Evolutionary conservation across 1,139 yeast genomes (phyloP), one percentile per base, ranked within the genome.

Genomic region (Candida neerlandica): DNA sequence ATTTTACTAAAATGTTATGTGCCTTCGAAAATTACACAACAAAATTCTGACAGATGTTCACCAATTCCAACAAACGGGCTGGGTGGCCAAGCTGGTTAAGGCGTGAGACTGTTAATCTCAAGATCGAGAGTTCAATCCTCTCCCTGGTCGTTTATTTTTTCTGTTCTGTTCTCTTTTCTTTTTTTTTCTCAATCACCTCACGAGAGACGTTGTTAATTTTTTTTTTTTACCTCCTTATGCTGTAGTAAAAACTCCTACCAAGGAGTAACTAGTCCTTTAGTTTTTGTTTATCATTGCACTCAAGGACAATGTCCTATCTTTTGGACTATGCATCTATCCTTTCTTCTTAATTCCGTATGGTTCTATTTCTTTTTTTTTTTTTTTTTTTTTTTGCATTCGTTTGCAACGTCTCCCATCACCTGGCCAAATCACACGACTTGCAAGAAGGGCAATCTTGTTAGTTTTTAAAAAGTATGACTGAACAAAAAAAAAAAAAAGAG

Each of bases 61-160:
- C 9, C 12, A 41, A 26, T 15, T 29, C 29, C 39, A 41, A 5
- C n/a, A 38, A 35, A 37, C 27, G 27, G 78, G 71, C 78, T 74
- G 66, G 80, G 80, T 77, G 81, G 81, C 81, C 81, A 76, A 77
- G 81, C 66, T 76, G 81, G 81, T 69, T 76, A 77, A 77, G 81
- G 81, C 81, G 81, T 74, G 70, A 74, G 81, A 77, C 81, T 77
- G 81, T 77, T 77, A 74, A 77, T 77, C 81, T 75, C 70, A 71
- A 77, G 81, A 77, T 76, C 80, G 81, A 65, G 80, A 77, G 81
- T 77, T 77, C 81, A 74, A 77, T 64, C n/a, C n/a, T n/a, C n/a
- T n/a, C n/a, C n/a, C n/a, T n/a, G n/a, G n/a, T n/a, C n/a, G n/a
- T n/a, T n/a, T 81, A 78, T 67, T 69, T 62, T 70, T 69, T 68